Conservation (phyloP, 164 flowering plant genomes). For the Vitis vinifera region DNA sequence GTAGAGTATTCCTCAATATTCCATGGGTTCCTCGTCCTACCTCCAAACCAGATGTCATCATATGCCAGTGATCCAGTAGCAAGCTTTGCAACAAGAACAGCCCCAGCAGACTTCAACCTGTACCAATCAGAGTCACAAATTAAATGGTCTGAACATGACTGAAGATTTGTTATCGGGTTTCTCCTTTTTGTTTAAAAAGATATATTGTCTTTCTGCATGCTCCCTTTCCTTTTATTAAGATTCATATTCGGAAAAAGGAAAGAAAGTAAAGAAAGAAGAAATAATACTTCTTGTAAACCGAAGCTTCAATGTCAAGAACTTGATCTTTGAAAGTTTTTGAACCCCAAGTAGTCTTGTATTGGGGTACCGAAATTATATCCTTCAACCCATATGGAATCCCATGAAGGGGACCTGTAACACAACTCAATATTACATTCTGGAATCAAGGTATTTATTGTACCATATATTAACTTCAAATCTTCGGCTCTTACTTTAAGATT, state of each 20-base stretch:
- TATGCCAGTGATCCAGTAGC: conserved; percentile 88
- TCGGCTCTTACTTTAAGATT: neutral
- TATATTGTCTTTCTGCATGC: too few relatives aligned
- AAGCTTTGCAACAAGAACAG: conserved; percentile 88
- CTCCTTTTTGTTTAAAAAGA: too few relatives aligned
- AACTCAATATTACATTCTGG: neutral
- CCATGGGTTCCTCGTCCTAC: conserved; percentile 96
- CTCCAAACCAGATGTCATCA: conserved; percentile 98
- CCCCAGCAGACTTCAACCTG: conserved; percentile 85
- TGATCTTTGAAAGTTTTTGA: conserved; percentile 71
- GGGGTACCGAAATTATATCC: conserved; percentile 87
- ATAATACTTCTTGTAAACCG: conserved; percentile 88
- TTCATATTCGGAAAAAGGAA: too few relatives aligned
- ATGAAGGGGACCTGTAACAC: conserved; percentile 79
- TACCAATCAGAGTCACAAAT: neutral
- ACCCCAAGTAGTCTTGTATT: conserved; percentile 89
- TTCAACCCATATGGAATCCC: conserved; percentile 95
- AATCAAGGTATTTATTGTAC: neutral
- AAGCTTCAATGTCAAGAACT: conserved; percentile 82
- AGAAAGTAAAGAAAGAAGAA: too few relatives aligned
- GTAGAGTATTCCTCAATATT: conserved; percentile 88
- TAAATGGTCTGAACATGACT: neutral
- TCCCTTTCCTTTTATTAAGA: too few relatives aligned
- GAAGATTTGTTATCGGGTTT: too few relatives aligned
- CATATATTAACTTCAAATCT: neutral